phyloP scores from a whole-genome alignment of 2,329 filamentous ascomycete species.

The Trichoderma sp. region DNA sequence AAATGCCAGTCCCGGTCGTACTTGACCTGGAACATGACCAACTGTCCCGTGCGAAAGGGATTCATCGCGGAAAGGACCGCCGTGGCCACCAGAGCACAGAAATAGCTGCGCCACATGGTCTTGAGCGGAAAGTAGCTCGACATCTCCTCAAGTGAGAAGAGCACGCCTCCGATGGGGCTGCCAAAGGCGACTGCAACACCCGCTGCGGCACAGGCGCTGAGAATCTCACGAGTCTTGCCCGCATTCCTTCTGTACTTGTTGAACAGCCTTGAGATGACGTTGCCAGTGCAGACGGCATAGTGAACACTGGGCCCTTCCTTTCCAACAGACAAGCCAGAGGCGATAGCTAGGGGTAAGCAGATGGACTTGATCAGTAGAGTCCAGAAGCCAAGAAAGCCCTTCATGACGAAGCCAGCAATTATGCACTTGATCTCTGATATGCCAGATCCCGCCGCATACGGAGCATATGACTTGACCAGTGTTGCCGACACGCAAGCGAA shows the following conservation, averaged over 20 bases:
- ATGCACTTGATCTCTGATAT: constrained; percentile 99
- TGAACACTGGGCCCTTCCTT: constrained; percentile 99
- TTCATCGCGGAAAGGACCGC: constrained; percentile 94
- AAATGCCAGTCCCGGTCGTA: constrained; percentile 98
- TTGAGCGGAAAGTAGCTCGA: constrained; percentile 94
- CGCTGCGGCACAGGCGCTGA: constrained; percentile 90
- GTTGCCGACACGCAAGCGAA: constrained; percentile 81
- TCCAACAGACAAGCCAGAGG: constrained; percentile 87
- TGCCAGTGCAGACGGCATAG: constrained; percentile 95
- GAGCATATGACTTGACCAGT: constrained; percentile 86
- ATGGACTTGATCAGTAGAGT: constrained; percentile 94
- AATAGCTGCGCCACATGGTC: constrained; percentile 97
- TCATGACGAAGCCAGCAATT: constrained; percentile 98
- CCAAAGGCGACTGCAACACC: constrained; percentile 96
- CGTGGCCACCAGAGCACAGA: constrained; percentile 92
- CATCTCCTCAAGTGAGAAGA: constrained; percentile 98
- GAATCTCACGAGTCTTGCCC: constrained; percentile 89
- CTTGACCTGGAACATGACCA: constrained; percentile 98
- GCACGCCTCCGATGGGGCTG: constrained; percentile 91
- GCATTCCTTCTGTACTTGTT: constrained; percentile 89
- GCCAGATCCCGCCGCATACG: constrained; percentile 92
- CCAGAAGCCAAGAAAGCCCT: constrained; percentile 89
- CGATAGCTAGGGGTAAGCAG: constrained; percentile 85
- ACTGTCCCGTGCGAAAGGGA: constrained; percentile 90
- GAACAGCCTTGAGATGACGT: constrained; percentile 91